Conservation (phyloP, 345 rosid genomes). For the Melastoma malabathricum region DNA sequence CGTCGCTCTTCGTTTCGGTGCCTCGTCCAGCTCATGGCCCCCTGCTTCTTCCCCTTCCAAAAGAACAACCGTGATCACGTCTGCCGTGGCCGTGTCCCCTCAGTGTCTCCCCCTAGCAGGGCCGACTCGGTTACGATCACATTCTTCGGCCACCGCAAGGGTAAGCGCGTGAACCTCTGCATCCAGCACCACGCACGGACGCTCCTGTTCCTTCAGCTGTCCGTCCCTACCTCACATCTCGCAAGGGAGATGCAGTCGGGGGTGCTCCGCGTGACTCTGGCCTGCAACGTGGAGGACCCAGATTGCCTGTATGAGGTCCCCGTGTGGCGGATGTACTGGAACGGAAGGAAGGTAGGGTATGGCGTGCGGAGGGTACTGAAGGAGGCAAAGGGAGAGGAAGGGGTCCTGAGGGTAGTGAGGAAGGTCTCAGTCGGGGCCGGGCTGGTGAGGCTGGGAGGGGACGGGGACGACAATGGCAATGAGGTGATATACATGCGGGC, state of each 20-base stretch:
- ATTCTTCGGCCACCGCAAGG: constrained; percentile 68
- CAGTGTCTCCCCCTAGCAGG: constrained; percentile 12
- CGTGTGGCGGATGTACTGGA: constrained; percentile 75
- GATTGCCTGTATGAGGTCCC: constrained; percentile 42
- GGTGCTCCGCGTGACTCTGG: constrained; percentile 46
- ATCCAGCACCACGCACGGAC: constrained; percentile 50
- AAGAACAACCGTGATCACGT: constrained; percentile 23
- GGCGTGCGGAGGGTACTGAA: constrained; percentile 43
- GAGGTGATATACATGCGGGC: constrained; percentile 59
- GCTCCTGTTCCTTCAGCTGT: constrained; percentile 48
- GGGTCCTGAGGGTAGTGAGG: constrained; percentile 46
- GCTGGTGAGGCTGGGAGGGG: constrained; percentile 16
- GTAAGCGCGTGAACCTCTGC: constrained; percentile 52
- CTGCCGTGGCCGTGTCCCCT: constrained; percentile 9
- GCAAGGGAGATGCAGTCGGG: constrained; percentile 81
- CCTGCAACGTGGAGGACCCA: constrained; percentile 28
- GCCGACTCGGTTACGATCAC: constrained; percentile 38
- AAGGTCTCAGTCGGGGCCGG: constrained; percentile 71
- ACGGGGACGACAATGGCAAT: constrained; percentile 32
- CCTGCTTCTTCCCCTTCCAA: constrained; percentile 33
- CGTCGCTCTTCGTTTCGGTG: constrained; percentile 64
- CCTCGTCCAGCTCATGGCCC: constrained; percentile 57
- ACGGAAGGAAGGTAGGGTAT: constrained; percentile 71
- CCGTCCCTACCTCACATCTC: constrained; percentile 58
- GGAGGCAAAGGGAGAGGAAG: constrained; percentile 19